phyloP scores from a whole-genome alignment of 108 stramenopile genomes.

The Stephanodiscus triporus region DNA sequence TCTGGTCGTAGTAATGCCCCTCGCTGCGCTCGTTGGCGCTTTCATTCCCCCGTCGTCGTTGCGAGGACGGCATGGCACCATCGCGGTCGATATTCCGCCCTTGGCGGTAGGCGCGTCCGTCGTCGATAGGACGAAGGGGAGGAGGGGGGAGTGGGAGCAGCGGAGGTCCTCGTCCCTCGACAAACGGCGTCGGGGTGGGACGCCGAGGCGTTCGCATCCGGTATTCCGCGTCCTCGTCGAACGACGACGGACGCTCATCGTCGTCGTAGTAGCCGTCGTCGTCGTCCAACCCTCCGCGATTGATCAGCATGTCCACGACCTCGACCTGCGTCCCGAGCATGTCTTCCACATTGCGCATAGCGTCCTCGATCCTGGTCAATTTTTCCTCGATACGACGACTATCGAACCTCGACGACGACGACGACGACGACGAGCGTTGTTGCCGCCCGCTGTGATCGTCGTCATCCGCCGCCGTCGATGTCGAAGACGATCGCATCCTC shows the following conservation, averaged over 20 bases:
- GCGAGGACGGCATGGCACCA: not conserved
- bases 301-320: not conserved
- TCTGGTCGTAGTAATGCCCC: conserved; percentile 3
- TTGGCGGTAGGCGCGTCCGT: conserved; percentile 5
- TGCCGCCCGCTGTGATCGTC: not conserved
- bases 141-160: not conserved
- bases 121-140: not conserved
- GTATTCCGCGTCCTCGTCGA: not conserved
- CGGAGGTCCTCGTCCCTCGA: not conserved
- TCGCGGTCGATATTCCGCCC: conserved; percentile 1
- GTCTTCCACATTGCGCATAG: not conserved
- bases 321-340: not conserved
- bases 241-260: not conserved
- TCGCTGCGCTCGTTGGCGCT: conserved; percentile 2
- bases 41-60: not conserved
- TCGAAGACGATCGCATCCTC: too few species aligned
- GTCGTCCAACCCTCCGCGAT: not conserved
- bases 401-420: conserved; percentile 3
- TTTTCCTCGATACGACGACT: not conserved
- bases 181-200: not conserved
- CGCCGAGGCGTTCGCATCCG: not conserved
- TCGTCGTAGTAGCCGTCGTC: not conserved
- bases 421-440: too few species aligned
- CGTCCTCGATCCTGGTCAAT: not conserved
- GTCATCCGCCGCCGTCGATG: not conserved